Conservation (phyloP, 495 filamentous ascomycete genomes). For the Lasiosphaeria hispida region DNA sequence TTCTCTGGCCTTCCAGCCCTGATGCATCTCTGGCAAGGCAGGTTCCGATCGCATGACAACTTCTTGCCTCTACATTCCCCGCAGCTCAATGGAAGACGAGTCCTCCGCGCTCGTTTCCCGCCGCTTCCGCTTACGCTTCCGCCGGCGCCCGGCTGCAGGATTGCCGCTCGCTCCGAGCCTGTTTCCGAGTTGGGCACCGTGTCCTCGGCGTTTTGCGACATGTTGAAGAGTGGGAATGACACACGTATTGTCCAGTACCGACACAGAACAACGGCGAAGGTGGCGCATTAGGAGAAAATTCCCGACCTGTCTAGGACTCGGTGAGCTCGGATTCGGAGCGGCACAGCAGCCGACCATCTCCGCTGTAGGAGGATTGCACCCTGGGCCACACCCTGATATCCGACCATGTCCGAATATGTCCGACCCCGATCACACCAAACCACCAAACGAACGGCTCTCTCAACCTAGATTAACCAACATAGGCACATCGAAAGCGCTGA, state of each 20-base stretch:
- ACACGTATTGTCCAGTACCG: too few species aligned
- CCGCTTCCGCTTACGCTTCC: too few species aligned
- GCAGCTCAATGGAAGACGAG: slow-evolving; percentile 24
- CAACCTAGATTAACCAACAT: too few species aligned
- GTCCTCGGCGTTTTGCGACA: too few species aligned
- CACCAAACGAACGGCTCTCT: too few species aligned
- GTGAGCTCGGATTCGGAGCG: background rate
- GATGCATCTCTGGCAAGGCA: slow-evolving; percentile 27
- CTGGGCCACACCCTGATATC: slow-evolving; percentile 1
- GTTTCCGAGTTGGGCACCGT: background rate
- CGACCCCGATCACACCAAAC: too few species aligned
- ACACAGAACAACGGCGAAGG: too few species aligned
- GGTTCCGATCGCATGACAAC: slow-evolving; percentile 26
- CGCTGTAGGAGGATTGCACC: background rate
- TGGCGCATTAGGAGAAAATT: too few species aligned
- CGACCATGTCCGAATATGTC: background rate
- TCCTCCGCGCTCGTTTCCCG: slow-evolving; percentile 12
- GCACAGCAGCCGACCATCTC: background rate
- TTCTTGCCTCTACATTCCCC: slow-evolving; percentile 29
- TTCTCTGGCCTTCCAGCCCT: slow-evolving; percentile 19
- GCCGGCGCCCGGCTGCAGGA: background rate
- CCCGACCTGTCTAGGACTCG: background rate
- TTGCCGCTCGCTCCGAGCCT: background rate
- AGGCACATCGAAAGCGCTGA: too few species aligned
- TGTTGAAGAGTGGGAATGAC: too few species aligned